These are phyloP conservation scores for Lavandula angustifolia DNA, from an alignment of 257 asterid genomes.

Conservation along the genomic window DNA sequence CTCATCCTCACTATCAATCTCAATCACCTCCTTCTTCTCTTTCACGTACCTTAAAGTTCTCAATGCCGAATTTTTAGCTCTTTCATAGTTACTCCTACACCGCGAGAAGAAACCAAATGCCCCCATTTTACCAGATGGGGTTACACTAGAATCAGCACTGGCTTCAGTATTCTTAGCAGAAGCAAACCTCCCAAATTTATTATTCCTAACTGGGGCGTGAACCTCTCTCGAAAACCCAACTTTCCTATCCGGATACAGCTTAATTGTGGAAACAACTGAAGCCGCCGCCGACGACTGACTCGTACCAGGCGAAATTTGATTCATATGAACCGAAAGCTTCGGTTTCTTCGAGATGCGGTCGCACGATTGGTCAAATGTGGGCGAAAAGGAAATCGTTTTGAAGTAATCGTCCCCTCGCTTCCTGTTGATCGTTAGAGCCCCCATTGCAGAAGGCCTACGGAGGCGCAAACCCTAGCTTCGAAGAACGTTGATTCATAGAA, in stretches of 20 bases:
- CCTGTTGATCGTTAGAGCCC: constrained; percentile 55
- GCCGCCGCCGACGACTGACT: constrained; percentile 16
- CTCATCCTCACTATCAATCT: constrained; percentile 35
- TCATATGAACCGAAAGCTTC: constrained; percentile 32
- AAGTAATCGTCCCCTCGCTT: constrained; percentile 53
- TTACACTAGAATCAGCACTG: constrained; percentile 17
- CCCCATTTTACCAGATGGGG: constrained; percentile 41
- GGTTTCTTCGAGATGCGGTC: constrained; percentile 50
- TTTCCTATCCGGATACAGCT: constrained; percentile 46
- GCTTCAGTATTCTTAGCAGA: constrained; percentile 20
- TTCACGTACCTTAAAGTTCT: constrained; percentile 35
- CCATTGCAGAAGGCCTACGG: constrained; percentile 40
- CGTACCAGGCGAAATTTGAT: constrained; percentile 24
- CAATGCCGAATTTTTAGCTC: constrained; percentile 27
- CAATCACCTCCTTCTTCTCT: constrained; percentile 46
- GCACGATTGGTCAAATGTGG: constrained; percentile 26
- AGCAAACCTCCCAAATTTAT: constrained; percentile 28
- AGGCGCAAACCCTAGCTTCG: constrained; percentile 24
- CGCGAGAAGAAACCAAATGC: background rate
- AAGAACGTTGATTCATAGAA: constrained; percentile 30
- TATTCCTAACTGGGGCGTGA: constrained; percentile 64
- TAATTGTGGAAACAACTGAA: constrained; percentile 34
- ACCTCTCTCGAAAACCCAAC: constrained; percentile 39
- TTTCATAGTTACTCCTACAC: too few relatives aligned
- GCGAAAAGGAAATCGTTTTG: constrained; percentile 30